phyloP scores from a whole-genome alignment of 345 rosid species.

The Carallia brachiata region DNA sequence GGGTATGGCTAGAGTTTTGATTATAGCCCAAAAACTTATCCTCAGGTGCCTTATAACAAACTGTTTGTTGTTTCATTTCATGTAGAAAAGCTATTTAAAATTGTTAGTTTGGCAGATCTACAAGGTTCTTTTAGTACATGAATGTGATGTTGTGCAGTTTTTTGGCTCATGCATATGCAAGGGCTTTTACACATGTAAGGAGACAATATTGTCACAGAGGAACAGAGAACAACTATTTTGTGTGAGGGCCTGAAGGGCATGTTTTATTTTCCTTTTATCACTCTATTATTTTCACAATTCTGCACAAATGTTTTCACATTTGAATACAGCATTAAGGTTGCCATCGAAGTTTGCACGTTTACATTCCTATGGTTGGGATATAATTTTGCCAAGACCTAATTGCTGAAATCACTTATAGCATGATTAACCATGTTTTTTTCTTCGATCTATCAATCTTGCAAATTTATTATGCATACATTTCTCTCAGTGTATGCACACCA shows the following conservation, averaged over 20 bases:
- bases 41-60: conserved; percentile 53
- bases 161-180: neutral
- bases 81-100: neutral
- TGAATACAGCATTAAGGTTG: no score
- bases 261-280: no score
- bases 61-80: neutral
- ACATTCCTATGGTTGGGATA: neutral
- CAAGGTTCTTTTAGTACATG: neutral
- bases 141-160: neutral
- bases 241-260: no score
- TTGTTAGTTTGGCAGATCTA: neutral
- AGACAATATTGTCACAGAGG: no score
- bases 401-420: neutral
- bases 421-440: neutral
- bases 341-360: no score
- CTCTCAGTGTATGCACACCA: no score
- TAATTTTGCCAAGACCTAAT: neutral
- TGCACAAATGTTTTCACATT: no score
- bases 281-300: no score
- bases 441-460: neutral
- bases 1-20: conserved; percentile 68
- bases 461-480: neutral
- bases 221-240: no score
- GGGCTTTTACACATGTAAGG: no score
- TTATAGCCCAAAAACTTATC: conserved; percentile 48